These are phyloP conservation scores for Leishmania braziliensis DNA, from an alignment of 208 protist species.

Conservation along the genomic window DNA sequence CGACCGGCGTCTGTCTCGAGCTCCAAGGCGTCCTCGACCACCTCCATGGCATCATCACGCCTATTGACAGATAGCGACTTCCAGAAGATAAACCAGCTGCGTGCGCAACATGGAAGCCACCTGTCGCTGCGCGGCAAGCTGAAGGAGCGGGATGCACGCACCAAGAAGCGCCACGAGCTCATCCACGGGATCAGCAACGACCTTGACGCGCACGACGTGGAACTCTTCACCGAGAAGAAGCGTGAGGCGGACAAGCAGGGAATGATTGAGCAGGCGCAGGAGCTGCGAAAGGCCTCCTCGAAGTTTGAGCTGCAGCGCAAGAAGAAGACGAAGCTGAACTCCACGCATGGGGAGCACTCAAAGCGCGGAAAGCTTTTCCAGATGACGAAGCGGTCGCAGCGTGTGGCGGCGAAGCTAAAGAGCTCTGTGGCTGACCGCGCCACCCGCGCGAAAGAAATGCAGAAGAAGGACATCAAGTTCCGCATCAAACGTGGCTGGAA, in stretches of 20 bases:
- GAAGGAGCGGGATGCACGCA: slow-evolving; percentile 61
- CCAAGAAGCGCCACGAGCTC: slow-evolving; percentile 60
- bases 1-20: slow-evolving; percentile 36
- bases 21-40: slow-evolving; percentile 36
- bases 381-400: slow-evolving; percentile 90
- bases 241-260: slow-evolving; percentile 77
- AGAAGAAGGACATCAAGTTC: slow-evolving; percentile 94
- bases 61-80: slow-evolving; percentile 88
- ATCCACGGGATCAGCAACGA: slow-evolving; percentile 83
- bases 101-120: slow-evolving; percentile 72
- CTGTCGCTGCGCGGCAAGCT: slow-evolving; percentile 73
- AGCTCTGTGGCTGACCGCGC: slow-evolving; percentile 76
- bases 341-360: slow-evolving; percentile 84
- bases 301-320: slow-evolving; percentile 91
- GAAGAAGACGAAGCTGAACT: slow-evolving; percentile 91
- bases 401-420: slow-evolving; percentile 86
- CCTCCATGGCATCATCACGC: slow-evolving; percentile 53
- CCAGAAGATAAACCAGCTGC: slow-evolving; percentile 78
- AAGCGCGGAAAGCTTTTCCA: slow-evolving; percentile 91
- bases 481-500: slow-evolving; percentile 92
- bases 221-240: slow-evolving; percentile 88
- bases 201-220: slow-evolving; percentile 80
- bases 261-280: slow-evolving; percentile 82
- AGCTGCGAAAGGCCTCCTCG: slow-evolving; percentile 76
- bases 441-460: slow-evolving; percentile 83